These are phyloP conservation scores for Brettanomyces nanus DNA, from an alignment of 805 yeast genomes.

Conservation along the genomic window DNA sequence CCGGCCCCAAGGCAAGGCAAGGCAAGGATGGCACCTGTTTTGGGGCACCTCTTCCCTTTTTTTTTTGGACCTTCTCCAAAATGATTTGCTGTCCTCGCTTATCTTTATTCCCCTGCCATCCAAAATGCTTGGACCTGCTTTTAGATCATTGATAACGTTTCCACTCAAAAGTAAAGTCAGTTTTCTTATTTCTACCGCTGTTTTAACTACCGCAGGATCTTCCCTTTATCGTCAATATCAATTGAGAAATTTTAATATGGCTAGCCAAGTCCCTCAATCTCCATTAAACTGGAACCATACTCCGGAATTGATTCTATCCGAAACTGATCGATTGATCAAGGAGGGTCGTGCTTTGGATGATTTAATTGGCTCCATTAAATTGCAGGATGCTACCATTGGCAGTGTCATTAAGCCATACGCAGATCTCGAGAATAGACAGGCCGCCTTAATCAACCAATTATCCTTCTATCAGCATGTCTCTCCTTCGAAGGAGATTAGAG, in stretches of 20 bases:
- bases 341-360: slow-evolving; percentile 43
- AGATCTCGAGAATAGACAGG: slow-evolving; percentile 39
- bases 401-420: slow-evolving; percentile 47
- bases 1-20: too few species aligned
- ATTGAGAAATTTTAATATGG: not conserved
- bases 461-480: slow-evolving; percentile 72
- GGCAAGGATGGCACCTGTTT: too few species aligned
- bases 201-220: slow-evolving; percentile 8
- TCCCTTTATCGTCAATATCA: not conserved
- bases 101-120: not conserved
- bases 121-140: not conserved
- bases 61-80: not conserved
- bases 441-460: slow-evolving; percentile 40
- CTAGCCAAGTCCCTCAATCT: slow-evolving; percentile 24
- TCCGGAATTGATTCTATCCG: slow-evolving; percentile 36
- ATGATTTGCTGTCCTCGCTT: not conserved
- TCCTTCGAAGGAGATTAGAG: slow-evolving; percentile 53
- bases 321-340: slow-evolving; percentile 37
- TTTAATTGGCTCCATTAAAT: slow-evolving; percentile 32
- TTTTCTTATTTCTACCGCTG: slow-evolving; percentile 7
- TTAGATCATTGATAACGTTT: not conserved
- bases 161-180: slow-evolving; percentile 1
- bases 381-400: slow-evolving; percentile 45
- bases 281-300: slow-evolving; percentile 56
- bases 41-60: too few species aligned